These are phyloP conservation scores for Pseudoturritis turrita DNA, from an alignment of 345 rosid genomes.

Conservation along the genomic window DNA sequence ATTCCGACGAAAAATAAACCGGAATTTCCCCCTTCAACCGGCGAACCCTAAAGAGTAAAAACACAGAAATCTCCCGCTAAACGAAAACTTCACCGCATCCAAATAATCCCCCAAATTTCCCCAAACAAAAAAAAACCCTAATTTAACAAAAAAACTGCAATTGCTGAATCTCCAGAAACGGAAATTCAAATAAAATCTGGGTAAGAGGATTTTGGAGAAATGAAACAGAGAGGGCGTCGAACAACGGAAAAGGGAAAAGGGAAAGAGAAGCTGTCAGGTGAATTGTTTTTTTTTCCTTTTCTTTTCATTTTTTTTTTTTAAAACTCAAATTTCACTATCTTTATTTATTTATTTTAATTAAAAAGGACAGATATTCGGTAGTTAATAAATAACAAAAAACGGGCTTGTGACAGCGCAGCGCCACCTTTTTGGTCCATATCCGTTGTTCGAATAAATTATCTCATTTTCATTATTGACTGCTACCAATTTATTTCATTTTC, in stretches of 20 bases:
- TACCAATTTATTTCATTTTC: neutral
- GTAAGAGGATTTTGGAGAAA: slow-evolving; percentile 7
- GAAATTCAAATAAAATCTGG: slow-evolving; percentile 4
- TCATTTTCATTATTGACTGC: neutral
- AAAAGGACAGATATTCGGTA: slow-evolving; percentile 23
- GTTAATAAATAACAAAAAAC: neutral
- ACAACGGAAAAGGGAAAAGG: slow-evolving; percentile 5
- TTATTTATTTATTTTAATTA: neutral
- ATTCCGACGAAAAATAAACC: slow-evolving; percentile 22
- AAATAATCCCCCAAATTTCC: neutral
- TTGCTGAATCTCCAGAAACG: slow-evolving; percentile 12
- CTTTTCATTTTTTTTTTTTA: neutral
- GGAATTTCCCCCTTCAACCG: slow-evolving; percentile 5
- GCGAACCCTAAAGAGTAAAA: slow-evolving; percentile 12
- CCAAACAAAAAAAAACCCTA: slow-evolving; percentile 9
- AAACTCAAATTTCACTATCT: neutral
- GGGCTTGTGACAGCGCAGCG: slow-evolving; percentile 18
- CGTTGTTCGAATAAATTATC: neutral
- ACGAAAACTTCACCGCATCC: slow-evolving; percentile 6
- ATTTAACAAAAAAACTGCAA: neutral
- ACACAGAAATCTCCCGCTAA: neutral
- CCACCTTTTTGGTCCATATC: slow-evolving; percentile 11
- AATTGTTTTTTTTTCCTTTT: neutral
- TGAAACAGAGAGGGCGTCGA: slow-evolving; percentile 18
- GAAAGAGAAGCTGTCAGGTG: slow-evolving; percentile 17